These are phyloP conservation scores for Austroboletus niveus DNA, from an alignment of 1,284 basidiomycete genomes.

Conservation along the genomic window DNA sequence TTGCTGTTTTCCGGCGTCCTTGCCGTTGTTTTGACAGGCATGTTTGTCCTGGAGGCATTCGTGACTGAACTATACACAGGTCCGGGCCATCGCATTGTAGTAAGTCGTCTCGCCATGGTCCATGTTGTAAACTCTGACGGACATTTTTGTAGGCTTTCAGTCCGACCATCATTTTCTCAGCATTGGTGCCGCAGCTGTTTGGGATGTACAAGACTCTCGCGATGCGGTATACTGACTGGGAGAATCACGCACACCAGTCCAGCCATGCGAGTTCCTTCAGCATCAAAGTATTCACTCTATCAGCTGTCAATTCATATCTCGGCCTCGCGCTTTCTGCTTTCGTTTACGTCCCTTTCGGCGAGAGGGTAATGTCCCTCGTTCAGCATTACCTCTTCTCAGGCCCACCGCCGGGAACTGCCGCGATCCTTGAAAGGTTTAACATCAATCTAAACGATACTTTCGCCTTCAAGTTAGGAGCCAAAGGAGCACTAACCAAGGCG, in stretches of 20 bases:
- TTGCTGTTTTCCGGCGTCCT: slow-evolving; percentile 72
- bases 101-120: slow-evolving; percentile 38
- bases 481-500: slow-evolving; percentile 14
- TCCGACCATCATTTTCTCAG: slow-evolving; percentile 84
- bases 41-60: slow-evolving; percentile 88
- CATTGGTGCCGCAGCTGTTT: slow-evolving; percentile 84
- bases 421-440: slow-evolving; percentile 24
- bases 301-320: slow-evolving; percentile 87
- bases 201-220: slow-evolving; percentile 74
- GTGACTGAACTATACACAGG: slow-evolving; percentile 85
- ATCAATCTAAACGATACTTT: slow-evolving; percentile 26
- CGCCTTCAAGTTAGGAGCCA: slow-evolving; percentile 14
- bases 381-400: slow-evolving; percentile 44
- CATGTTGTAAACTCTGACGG: neutral
- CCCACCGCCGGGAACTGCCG: slow-evolving; percentile 13
- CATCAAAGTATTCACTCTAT: slow-evolving; percentile 88
- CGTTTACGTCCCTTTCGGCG: slow-evolving; percentile 90
- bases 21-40: slow-evolving; percentile 67
- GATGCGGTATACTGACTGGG: slow-evolving; percentile 78
- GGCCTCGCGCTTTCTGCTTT: slow-evolving; percentile 84
- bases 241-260: slow-evolving; percentile 84
- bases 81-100: slow-evolving; percentile 75
- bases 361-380: slow-evolving; percentile 68
- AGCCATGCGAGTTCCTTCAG: slow-evolving; percentile 81
- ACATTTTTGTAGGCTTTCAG: slow-evolving; percentile 55